A percentile compares a stretch with the other conserved stretches of the same genome.
Evolutionary conservation across 495 filamentous ascomycete genomes (phyloP).

Genomic region (Thermothielavioides terrestris): DNA sequence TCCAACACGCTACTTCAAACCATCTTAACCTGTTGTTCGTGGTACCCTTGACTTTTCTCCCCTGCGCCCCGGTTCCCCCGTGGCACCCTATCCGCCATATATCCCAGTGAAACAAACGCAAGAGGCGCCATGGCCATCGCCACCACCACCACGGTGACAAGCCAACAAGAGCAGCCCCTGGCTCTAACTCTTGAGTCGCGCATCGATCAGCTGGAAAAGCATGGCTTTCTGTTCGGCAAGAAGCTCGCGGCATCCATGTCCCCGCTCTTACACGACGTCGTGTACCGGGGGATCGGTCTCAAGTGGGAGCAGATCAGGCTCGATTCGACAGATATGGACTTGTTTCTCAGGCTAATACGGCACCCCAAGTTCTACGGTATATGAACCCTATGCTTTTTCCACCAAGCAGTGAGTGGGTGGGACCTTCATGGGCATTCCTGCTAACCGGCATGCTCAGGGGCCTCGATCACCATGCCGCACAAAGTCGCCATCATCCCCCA

Average conservation of each 20-base stretch:
- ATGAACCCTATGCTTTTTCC: slow-evolving; percentile 5
- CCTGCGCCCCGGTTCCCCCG: too few relatives aligned
- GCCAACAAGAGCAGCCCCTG: neutral
- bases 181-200: slow-evolving; percentile 6
- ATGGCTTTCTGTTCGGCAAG: slow-evolving; percentile 49
- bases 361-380: slow-evolving; percentile 30
- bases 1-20: too few relatives aligned
- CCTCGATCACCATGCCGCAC: slow-evolving; percentile 67
- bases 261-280: slow-evolving; percentile 57
- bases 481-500: slow-evolving; percentile 62
- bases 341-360: slow-evolving; percentile 24
- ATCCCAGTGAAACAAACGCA: neutral
- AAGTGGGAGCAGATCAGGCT: slow-evolving; percentile 54
- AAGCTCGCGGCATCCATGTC: slow-evolving; percentile 57
- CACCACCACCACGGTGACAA: neutral
- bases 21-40: too few relatives aligned
- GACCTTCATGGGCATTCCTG: slow-evolving; percentile 28
- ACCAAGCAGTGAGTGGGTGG: slow-evolving; percentile 29
- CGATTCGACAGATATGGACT: slow-evolving; percentile 43
- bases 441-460: slow-evolving; percentile 50
- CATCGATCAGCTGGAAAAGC: slow-evolving; percentile 33
- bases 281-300: slow-evolving; percentile 50
- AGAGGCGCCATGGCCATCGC: neutral
- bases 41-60: too few relatives aligned
- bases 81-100: too few relatives aligned